Percentiles rank a stretch among this genome's conserved stretches.
phyloP scores from a whole-genome alignment of 352 stramenopile species.

The Elongisporangium prolatum region DNA sequence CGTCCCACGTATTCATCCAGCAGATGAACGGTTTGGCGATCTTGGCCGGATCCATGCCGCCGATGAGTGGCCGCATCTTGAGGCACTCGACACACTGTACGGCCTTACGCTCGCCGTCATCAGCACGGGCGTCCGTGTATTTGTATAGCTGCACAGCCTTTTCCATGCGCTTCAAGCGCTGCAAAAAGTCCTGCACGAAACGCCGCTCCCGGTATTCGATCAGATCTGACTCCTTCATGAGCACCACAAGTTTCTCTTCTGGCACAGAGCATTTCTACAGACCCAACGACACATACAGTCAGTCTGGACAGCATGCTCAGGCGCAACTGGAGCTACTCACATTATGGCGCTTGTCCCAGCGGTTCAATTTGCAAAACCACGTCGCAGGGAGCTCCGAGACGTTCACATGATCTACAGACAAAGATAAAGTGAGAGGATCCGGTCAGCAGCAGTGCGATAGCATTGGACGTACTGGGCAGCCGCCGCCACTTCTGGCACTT shows the following conservation, averaged over 20 bases:
- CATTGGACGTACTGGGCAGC: slow-evolving; percentile 49
- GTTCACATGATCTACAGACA: slow-evolving; percentile 59
- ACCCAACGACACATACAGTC: background rate
- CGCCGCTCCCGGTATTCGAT: slow-evolving; percentile 59
- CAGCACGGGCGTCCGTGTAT: slow-evolving; percentile 53
- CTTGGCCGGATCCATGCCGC: slow-evolving; percentile 67
- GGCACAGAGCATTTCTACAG: slow-evolving; percentile 66
- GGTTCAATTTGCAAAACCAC: slow-evolving; percentile 88
- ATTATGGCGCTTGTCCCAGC: slow-evolving; percentile 76
- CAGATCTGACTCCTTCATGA: slow-evolving; percentile 65
- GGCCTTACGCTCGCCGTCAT: slow-evolving; percentile 61
- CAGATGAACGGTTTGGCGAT: slow-evolving; percentile 72
- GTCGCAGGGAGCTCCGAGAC: slow-evolving; percentile 63
- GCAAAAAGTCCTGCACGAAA: slow-evolving; percentile 60
- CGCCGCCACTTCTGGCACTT: slow-evolving; percentile 84
- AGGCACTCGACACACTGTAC: slow-evolving; percentile 70
- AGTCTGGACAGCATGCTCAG: slow-evolving; percentile 3
- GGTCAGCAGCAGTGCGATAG: background rate
- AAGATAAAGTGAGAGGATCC: no score
- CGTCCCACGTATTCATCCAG: slow-evolving; percentile 81
- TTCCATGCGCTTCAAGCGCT: slow-evolving; percentile 73
- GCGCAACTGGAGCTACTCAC: slow-evolving; percentile 21
- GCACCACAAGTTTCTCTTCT: slow-evolving; percentile 62
- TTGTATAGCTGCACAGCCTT: slow-evolving; percentile 62
- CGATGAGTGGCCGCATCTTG: slow-evolving; percentile 67